Conservation (phyloP, 2,329 filamentous ascomycete species). For the Cladosporium phlei region DNA sequence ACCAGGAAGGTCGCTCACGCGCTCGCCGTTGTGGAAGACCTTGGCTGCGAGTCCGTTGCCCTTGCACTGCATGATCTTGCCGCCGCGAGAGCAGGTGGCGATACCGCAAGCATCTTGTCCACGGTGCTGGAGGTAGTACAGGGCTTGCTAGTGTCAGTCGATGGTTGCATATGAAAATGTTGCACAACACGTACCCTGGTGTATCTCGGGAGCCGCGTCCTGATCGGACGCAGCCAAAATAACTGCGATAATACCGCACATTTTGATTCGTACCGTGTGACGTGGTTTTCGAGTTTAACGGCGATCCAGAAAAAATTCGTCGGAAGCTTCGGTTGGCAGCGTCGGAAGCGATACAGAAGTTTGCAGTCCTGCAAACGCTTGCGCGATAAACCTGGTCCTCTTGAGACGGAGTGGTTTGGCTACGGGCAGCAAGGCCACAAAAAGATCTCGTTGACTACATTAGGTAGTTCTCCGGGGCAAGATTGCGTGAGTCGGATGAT, state of each 20-base stretch:
- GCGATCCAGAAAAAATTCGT: no score
- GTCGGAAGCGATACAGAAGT: no score
- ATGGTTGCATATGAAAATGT: constrained; percentile 39
- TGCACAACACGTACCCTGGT: constrained; percentile 23
- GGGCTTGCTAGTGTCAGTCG: constrained; percentile 20
- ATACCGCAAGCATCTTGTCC: constrained; percentile 89
- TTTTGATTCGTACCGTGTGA: constrained; percentile 26
- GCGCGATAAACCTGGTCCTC: no score
- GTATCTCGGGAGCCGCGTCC: constrained; percentile 34
- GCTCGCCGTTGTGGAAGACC: constrained; percentile 76
- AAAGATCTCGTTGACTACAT: no score
- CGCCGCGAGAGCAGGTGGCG: constrained; percentile 66
- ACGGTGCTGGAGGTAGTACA: constrained; percentile 50
- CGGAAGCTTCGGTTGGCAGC: no score
- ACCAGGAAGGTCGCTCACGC: constrained; percentile 69
- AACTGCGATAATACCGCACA: constrained; percentile 50
- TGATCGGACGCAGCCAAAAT: constrained; percentile 42
- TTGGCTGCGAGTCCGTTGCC: constrained; percentile 81
- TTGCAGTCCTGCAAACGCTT: no score
- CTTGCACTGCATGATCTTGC: constrained; percentile 83
- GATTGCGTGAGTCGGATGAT: no score
- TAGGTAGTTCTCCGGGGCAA: no score
- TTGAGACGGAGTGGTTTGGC: no score
- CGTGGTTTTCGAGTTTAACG: background rate
- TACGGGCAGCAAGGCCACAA: no score